These are phyloP conservation scores for Parietichytrium sp. DNA, from an alignment of 108 stramenopile species.

Conservation along the genomic window DNA sequence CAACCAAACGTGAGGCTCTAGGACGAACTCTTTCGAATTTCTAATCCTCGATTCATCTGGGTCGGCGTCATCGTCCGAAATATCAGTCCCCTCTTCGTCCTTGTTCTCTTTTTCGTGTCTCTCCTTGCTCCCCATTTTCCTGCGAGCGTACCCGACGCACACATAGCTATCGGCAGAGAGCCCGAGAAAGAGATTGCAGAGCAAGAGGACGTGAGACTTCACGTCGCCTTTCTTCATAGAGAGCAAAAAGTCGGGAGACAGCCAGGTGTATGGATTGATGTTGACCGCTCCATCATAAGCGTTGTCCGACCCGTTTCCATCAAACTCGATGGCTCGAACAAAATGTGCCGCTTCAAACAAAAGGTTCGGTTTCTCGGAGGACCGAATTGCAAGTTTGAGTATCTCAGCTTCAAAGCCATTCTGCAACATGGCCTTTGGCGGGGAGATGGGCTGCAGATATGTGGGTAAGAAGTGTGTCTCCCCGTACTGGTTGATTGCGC, in stretches of 20 bases:
- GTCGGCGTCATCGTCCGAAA: background rate
- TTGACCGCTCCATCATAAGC: conserved; percentile 36
- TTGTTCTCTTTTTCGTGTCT: background rate
- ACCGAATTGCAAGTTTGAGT: background rate
- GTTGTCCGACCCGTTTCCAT: background rate
- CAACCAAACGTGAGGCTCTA: background rate
- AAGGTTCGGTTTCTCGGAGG: conserved; percentile 25
- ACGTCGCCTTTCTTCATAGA: conserved; percentile 12
- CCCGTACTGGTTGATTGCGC: conserved; percentile 21
- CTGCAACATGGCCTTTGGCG: background rate
- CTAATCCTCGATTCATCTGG: background rate
- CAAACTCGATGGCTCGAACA: conserved; percentile 25
- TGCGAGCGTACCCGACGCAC: conserved; percentile 15
- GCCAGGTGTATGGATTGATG: background rate
- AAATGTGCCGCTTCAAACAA: background rate
- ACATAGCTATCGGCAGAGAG: conserved; percentile 19
- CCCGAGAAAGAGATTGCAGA: conserved; percentile 35
- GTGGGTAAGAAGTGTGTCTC: conserved; percentile 13
- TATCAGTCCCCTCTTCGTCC: background rate
- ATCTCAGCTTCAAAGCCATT: background rate
- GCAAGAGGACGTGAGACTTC: background rate
- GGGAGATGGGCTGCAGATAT: conserved; percentile 7
- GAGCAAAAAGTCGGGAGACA: conserved; percentile 31
- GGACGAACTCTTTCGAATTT: background rate
- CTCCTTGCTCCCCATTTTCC: background rate